A percentile compares a stretch with the other conserved stretches of the same genome.
Conservation (phyloP, 192 early-diverging fungal genomes). For the Backusella macrospora region DNA sequence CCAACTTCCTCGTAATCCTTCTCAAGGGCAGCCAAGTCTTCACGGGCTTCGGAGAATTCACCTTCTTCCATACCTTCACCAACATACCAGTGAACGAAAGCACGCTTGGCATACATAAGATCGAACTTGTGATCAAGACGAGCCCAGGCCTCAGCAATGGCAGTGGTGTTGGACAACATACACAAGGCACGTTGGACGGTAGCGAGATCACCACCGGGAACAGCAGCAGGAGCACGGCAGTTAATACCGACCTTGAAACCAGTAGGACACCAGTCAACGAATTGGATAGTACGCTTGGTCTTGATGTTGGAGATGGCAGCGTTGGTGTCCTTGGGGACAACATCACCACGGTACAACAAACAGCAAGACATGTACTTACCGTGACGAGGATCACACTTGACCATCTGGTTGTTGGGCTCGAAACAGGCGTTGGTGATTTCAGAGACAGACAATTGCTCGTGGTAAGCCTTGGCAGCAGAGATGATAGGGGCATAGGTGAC, state of each 20-base stretch:
- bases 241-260: conserved; percentile 99
- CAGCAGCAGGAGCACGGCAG: conserved; percentile 86
- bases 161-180: conserved; percentile 99
- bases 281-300: conserved; percentile 95
- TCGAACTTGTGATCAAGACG: conserved; percentile 99
- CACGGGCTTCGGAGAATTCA: conserved; percentile 99
- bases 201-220: conserved; percentile 93
- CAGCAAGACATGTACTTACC: conserved; percentile 99
- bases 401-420: conserved; percentile 99
- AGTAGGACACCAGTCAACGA: conserved; percentile 99
- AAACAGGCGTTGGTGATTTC: conserved; percentile 98
- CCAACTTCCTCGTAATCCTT: conserved; percentile 99
- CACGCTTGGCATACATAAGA: conserved; percentile 99
- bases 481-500: conserved; percentile 97
- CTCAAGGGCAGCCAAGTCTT: conserved; percentile 99
- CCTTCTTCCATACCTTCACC: conserved; percentile 99
- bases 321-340: conserved; percentile 98
- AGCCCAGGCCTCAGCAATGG: conserved; percentile 99
- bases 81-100: conserved; percentile 99
- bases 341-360: conserved; percentile 98
- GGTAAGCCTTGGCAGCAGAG: conserved; percentile 93
- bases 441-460: conserved; percentile 93
- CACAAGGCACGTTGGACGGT: conserved; percentile 94
- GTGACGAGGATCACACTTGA: conserved; percentile 96
- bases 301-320: conserved; percentile 87